Evolutionary conservation across 495 filamentous ascomycete genomes (phyloP), one percentile per base, ranked within the genome.

Genomic region (Xylaria venustula): DNA sequence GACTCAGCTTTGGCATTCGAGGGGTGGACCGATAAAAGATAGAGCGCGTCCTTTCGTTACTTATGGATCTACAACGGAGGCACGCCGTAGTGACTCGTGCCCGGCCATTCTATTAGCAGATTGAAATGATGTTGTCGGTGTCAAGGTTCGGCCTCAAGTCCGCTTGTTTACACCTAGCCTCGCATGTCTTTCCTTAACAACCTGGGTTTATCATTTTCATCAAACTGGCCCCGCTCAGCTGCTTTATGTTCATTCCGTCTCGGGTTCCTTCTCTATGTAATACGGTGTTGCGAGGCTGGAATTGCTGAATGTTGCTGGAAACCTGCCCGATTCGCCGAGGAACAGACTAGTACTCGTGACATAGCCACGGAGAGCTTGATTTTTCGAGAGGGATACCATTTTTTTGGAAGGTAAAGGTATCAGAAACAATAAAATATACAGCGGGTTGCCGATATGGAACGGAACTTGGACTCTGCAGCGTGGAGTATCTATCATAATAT

Each of bases 41-140:
- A 52, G 34, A 52, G 15, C 36, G 3, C 36, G 57, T 52, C 42
- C 45, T 51, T 34, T 59, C 2, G 12, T 59, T 11, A 59, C 56
- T 15, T 51, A 59, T 28, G 46, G 56, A 20, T 23, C 45, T 22
- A 19, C 23, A 19, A 9, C 4, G 4, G 5, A 11, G 30, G 30
- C 5, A 34, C 4, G 30, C 30, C 30, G 11, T 34, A 4, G 5
- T 15, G 44, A 47, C n/a, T n/a, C n/a, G n/a, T n/a, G n/a, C n/a
- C n/a, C n/a, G n/a, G n/a, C n/a, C n/a, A n/a, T n/a, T n/a, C n/a
- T n/a, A n/a, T n/a, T n/a, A n/a, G n/a, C n/a, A n/a, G n/a, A n/a
- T n/a, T n/a, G n/a, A n/a, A n/a, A n/a, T n/a, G n/a, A n/a, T n/a
- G n/a, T n/a, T n/a, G n/a, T n/a, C n/a, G n/a, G n/a, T n/a, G n/a